Base-by-base conservation (phyloP, 2,329 filamentous ascomycete species). In the Colletotrichum brevisporum region DNA sequence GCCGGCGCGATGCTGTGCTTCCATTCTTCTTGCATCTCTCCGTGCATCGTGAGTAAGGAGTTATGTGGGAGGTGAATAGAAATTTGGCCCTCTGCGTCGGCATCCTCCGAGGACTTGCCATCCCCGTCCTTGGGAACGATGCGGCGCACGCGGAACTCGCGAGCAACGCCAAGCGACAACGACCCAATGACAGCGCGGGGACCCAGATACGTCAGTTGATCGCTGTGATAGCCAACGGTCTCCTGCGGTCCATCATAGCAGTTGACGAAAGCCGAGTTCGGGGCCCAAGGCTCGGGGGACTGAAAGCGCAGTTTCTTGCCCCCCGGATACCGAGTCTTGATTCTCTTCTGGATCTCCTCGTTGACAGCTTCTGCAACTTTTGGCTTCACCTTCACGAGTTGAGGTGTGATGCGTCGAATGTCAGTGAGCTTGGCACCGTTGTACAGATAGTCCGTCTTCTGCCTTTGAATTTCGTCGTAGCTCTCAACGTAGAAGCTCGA, bases 1-100 rank as follows among this genome's bases (percentile, higher is more conserved):
- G 92, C 91, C 0, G 94, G 92, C 0, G 90, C 85, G 51, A 99
- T 92, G 73, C 89, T 88, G 79, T 99, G 96, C 79, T 98, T 98
- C 94, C 94, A 98, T 76, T 93, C 91, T 77, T 98, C 95, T 77
- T 98, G 95, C 94, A 97, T 98, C 77, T 97, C 94, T 1, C 95
- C 95, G 76, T 98, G 95, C 96, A 99, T 98, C 10, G 98, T 86
- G 0, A 99, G 86, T 0, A 98, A 86, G 0, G 94, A 97, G 78
- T 98, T 98, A 79, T 98, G 96, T 0, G 95, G 95, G 0, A 98
- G 89, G 74, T 98, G 94, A 51, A 98, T 96, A 1, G 94, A 90
- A 67, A 98, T 95, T 77, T 97, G 95, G 4, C 95, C 95, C 75
- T 93, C 89, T 0, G 87, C 85, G 72, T 96, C 91, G 2, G 87